These are phyloP conservation scores for Hypoxylon lenormandii DNA, from an alignment of 495 filamentous ascomycete species.

Conservation along the genomic window DNA sequence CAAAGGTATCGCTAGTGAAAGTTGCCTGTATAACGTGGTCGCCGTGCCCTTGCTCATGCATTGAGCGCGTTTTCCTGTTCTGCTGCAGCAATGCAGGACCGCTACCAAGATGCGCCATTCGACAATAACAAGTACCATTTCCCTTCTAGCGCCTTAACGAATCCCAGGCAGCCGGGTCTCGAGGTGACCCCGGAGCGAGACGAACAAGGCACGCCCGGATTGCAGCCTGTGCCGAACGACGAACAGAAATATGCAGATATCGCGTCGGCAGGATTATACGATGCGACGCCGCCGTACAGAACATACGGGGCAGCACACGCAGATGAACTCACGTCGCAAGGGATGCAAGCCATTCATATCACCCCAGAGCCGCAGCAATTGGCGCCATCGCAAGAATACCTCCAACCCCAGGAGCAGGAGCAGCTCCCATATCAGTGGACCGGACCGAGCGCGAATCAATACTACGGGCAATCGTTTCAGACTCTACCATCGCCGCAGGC, in stretches of 20 bases:
- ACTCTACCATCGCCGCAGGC: conserved; percentile 25
- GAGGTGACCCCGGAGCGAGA: conserved; percentile 22
- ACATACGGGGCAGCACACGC: conserved; percentile 15
- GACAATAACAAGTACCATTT: conserved; percentile 39
- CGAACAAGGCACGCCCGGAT: conserved; percentile 28
- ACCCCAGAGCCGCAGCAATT: conserved; percentile 1
- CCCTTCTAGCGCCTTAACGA: conserved; percentile 8
- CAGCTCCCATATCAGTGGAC: conserved; percentile 17
- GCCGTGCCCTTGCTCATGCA: conserved; percentile 16
- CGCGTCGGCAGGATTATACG: background rate
- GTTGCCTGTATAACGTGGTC: background rate
- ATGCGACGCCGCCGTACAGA: conserved; percentile 13
- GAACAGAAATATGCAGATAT: conserved; percentile 28
- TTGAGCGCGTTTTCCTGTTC: conserved; percentile 5
- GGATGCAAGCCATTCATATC: conserved; percentile 20
- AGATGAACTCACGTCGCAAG: conserved; percentile 28
- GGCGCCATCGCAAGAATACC: conserved; percentile 10
- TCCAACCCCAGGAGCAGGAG: conserved; percentile 4
- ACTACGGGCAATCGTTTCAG: conserved; percentile 28
- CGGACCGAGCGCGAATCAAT: conserved; percentile 2
- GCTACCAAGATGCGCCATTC: conserved; percentile 20
- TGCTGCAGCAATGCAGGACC: conserved; percentile 39
- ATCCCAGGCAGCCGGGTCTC: conserved; percentile 9
- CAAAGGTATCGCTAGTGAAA: background rate
- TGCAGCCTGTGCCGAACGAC: conserved; percentile 26